A percentile compares a stretch with the other conserved stretches of the same genome.
phyloP scores from a whole-genome alignment of 1,284 basidiomycete species.

The Austroboletus rostrupii region DNA sequence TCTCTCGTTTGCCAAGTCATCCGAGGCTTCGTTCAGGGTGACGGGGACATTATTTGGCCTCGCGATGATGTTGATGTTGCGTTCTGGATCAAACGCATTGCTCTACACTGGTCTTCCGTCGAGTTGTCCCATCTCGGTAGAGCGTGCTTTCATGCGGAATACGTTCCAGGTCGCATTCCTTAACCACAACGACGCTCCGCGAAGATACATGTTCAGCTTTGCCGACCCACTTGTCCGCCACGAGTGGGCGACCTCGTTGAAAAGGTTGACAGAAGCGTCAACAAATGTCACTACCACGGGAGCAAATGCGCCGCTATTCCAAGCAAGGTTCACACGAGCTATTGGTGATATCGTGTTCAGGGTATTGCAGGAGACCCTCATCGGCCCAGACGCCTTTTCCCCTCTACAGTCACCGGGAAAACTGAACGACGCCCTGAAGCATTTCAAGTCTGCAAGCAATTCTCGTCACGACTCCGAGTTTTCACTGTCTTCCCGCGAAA shows the following conservation, averaged over 20 bases:
- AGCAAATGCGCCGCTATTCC: constrained; percentile 32
- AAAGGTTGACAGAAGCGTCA: constrained; percentile 56
- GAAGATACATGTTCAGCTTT: constrained; percentile 92
- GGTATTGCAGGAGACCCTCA: constrained; percentile 80
- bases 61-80: constrained; percentile 77
- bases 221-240: constrained; percentile 70
- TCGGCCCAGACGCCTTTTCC: constrained; percentile 38
- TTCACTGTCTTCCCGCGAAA: constrained; percentile 20
- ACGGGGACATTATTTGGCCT: constrained; percentile 78
- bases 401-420: constrained; percentile 22
- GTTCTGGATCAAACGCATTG: constrained; percentile 75
- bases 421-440: constrained; percentile 25
- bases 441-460: constrained; percentile 18
- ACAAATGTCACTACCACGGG: constrained; percentile 36
- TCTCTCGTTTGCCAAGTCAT: constrained; percentile 71
- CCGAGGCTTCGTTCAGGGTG: constrained; percentile 83
- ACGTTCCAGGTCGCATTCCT: constrained; percentile 88
- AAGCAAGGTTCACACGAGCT: constrained; percentile 53
- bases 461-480: constrained; percentile 26
- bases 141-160: constrained; percentile 90
- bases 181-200: constrained; percentile 63
- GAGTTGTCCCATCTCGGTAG: constrained; percentile 73
- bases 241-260: constrained; percentile 71
- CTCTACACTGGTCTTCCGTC: constrained; percentile 77
- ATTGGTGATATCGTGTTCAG: constrained; percentile 72